These are phyloP conservation scores for Apiospora malaysiana DNA, from an alignment of 2,329 filamentous ascomycete genomes.

Conservation along the genomic window DNA sequence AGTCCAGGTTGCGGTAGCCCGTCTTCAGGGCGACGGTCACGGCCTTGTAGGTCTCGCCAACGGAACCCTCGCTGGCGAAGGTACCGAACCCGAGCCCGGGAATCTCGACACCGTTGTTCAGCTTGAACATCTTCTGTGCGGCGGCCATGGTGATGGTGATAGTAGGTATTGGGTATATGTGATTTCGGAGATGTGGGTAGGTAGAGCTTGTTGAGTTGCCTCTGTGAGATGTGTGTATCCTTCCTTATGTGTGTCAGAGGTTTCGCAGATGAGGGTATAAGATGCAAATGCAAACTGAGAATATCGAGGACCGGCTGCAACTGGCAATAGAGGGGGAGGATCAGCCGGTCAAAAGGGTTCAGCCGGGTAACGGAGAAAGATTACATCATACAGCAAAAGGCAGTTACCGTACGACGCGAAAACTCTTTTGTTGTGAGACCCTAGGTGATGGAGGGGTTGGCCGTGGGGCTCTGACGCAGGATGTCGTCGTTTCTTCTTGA, in stretches of 20 bases:
- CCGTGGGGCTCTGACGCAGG: conserved; percentile 19
- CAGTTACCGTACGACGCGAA: neutral
- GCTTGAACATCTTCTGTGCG: conserved; percentile 44
- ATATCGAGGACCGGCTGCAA: neutral
- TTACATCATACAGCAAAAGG: conserved; percentile 15
- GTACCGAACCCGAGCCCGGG: conserved; percentile 70
- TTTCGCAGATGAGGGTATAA: neutral
- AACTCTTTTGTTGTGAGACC: conserved; percentile 9
- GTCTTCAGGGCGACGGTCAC: conserved; percentile 66
- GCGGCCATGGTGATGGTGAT: conserved; percentile 11
- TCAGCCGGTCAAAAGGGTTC: conserved; percentile 11
- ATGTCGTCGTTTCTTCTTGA: conserved; percentile 21
- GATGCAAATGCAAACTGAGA: neutral
- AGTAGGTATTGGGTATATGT: neutral
- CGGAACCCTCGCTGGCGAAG: conserved; percentile 68
- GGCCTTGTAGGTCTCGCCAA: conserved; percentile 65
- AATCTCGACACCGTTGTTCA: conserved; percentile 61
- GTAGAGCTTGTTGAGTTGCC: conserved; percentile 1
- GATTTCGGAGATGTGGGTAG: neutral
- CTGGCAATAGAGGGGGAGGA: conserved; percentile 1
- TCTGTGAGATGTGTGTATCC: neutral
- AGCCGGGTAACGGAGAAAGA: conserved; percentile 1
- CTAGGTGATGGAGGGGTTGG: conserved; percentile 4
- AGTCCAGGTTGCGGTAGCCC: conserved; percentile 72
- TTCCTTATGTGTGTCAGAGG: neutral